Percentiles rank a stretch among this genome's conserved stretches.
These are phyloP conservation scores for Seminavis robusta DNA, from an alignment of 108 stramenopile species.

Conservation along the genomic window DNA sequence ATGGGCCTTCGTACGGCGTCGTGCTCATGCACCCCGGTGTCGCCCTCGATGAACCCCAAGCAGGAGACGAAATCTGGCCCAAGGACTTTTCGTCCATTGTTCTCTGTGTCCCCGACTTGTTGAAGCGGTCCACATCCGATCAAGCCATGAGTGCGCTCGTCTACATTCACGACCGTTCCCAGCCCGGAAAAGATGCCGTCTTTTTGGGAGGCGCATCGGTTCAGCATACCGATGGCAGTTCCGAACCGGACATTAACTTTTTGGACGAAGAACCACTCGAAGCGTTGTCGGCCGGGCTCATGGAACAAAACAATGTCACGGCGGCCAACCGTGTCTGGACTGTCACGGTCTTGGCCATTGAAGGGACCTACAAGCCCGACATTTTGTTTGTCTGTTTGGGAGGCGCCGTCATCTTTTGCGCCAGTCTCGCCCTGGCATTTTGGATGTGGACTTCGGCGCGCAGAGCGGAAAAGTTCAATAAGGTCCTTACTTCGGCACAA, in stretches of 20 bases:
- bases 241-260: too few species aligned
- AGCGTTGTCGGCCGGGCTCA: not conserved
- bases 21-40: constrained; percentile 26
- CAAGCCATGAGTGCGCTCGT: not conserved
- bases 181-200: constrained; percentile 9
- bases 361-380: constrained; percentile 2
- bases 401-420: constrained; percentile 23
- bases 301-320: constrained; percentile 11
- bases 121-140: not conserved
- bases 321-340: constrained; percentile 36
- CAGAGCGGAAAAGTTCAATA: too few species aligned
- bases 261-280: constrained; percentile 1
- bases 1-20: constrained; percentile 5
- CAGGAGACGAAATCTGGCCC: constrained; percentile 11
- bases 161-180: constrained; percentile 18
- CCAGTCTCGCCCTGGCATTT: constrained; percentile 20
- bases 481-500: too few species aligned
- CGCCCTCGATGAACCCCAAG: not conserved
- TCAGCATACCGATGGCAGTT: not conserved
- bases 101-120: constrained; percentile 19
- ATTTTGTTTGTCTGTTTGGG: constrained; percentile 17
- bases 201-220: constrained; percentile 25
- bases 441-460: too few species aligned
- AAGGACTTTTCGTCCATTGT: constrained; percentile 22
- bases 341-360: constrained; percentile 17